Evolutionary conservation across 345 rosid genomes (phyloP).

Genomic region (Populus simonii): DNA sequence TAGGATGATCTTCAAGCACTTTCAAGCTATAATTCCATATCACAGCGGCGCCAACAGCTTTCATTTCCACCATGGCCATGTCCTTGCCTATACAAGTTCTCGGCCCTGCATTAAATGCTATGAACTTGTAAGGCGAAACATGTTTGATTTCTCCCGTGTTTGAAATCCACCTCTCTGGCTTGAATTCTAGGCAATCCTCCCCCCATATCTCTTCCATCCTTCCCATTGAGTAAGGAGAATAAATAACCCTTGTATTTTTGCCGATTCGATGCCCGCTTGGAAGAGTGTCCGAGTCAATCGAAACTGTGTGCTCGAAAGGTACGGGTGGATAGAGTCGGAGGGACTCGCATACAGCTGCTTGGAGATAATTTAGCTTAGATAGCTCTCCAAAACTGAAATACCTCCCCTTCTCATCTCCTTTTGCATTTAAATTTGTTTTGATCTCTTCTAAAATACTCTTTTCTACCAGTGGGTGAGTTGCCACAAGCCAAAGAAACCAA

Average conservation of each 20-base stretch:
- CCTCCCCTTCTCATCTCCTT: background rate
- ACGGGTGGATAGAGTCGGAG: slow-evolving; percentile 20
- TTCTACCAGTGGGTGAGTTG: background rate
- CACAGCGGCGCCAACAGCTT: background rate
- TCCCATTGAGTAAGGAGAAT: slow-evolving; percentile 17
- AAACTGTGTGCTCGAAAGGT: slow-evolving; percentile 8
- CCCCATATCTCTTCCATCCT: slow-evolving; percentile 23
- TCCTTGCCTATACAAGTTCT: background rate
- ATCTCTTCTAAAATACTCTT: slow-evolving; percentile 9
- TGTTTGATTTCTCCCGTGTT: no score
- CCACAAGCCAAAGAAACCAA: slow-evolving; percentile 14
- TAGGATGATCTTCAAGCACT: background rate
- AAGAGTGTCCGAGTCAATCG: slow-evolving; percentile 15
- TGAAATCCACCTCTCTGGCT: no score
- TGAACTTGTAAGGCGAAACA: background rate
- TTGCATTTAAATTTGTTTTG: background rate
- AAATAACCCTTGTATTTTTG: background rate
- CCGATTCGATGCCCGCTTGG: slow-evolving; percentile 21
- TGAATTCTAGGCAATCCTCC: background rate
- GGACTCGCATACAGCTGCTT: slow-evolving; percentile 19
- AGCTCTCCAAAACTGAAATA: background rate
- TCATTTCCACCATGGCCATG: background rate
- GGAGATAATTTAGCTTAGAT: slow-evolving; percentile 16
- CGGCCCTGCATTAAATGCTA: background rate
- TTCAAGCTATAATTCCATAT: background rate